phyloP scores from a whole-genome alignment of 1,139 yeast species.

The Lodderomyces beijingensis region DNA sequence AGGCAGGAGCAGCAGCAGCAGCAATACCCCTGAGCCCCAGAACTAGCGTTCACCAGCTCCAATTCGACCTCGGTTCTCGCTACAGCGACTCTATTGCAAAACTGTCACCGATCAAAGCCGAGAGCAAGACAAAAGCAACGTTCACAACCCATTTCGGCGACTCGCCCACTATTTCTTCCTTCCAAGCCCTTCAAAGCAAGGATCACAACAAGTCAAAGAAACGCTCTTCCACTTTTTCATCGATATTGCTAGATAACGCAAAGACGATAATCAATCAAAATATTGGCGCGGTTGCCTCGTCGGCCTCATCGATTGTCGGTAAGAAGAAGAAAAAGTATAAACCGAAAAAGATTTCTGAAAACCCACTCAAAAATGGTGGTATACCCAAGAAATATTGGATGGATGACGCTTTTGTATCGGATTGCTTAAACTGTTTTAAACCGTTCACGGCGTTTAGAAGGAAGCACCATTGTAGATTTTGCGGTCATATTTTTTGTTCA shows the following conservation, averaged over 20 bases:
- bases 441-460: conserved; percentile 77
- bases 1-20: conserved; percentile 2
- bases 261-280: conserved; percentile 31
- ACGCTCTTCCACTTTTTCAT: conserved; percentile 31
- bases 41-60: conserved; percentile 1
- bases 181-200: conserved; percentile 28
- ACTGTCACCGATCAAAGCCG: conserved; percentile 29
- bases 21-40: neutral
- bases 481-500: conserved; percentile 93
- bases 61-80: conserved; percentile 14
- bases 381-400: conserved; percentile 80
- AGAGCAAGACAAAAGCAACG: conserved; percentile 13
- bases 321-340: conserved; percentile 22
- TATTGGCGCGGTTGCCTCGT: conserved; percentile 28
- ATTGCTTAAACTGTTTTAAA: conserved; percentile 73
- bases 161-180: conserved; percentile 42
- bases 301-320: conserved; percentile 25
- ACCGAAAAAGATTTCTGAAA: conserved; percentile 38
- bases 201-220: conserved; percentile 20
- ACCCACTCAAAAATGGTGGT: conserved; percentile 46
- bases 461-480: conserved; percentile 90
- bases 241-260: conserved; percentile 38
- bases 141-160: conserved; percentile 7
- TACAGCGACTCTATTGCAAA: conserved; percentile 28
- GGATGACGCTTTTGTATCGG: conserved; percentile 83